phyloP scores from a whole-genome alignment of 805 yeast genomes.

The Suhomyces canberraensis region DNA sequence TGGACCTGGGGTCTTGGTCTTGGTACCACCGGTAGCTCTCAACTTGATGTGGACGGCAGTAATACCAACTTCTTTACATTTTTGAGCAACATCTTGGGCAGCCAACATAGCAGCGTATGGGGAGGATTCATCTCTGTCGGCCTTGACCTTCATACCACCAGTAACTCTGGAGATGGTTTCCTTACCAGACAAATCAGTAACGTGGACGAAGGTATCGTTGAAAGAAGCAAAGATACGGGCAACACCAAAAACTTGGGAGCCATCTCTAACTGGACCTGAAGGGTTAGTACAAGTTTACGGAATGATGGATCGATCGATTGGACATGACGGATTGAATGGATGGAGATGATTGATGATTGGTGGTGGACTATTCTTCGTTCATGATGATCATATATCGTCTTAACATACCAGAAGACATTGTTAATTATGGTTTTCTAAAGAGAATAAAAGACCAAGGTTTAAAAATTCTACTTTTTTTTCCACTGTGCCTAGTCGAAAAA shows the following conservation, averaged over 20 bases:
- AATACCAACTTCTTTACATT: constrained; percentile 99
- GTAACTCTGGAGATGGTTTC: constrained; percentile 99
- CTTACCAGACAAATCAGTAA: constrained; percentile 98
- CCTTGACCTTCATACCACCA: constrained; percentile 99
- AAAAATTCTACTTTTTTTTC: constrained; percentile 9
- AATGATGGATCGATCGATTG: too few species aligned
- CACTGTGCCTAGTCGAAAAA: constrained; percentile 4
- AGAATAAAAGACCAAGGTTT: constrained; percentile 8
- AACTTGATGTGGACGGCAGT: constrained; percentile 99
- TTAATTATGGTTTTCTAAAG: constrained; percentile 13
- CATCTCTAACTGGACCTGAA: constrained; percentile 63
- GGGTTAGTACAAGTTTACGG: too few species aligned
- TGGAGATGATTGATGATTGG: too few species aligned
- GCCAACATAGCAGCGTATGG: constrained; percentile 99
- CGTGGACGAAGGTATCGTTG: constrained; percentile 99
- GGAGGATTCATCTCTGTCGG: constrained; percentile 99
- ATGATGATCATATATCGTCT: too few species aligned
- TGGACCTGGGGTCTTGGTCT: constrained; percentile 99
- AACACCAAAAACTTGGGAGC: constrained; percentile 99
- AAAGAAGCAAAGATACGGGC: constrained; percentile 99
- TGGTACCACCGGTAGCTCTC: constrained; percentile 99
- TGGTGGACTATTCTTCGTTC: too few species aligned
- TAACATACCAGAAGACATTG: constrained; percentile 18
- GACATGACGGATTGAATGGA: too few species aligned
- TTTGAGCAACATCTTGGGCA: constrained; percentile 98